Evolutionary conservation across 1,139 yeast genomes (phyloP).

Genomic region (Fermentozyma sake): DNA sequence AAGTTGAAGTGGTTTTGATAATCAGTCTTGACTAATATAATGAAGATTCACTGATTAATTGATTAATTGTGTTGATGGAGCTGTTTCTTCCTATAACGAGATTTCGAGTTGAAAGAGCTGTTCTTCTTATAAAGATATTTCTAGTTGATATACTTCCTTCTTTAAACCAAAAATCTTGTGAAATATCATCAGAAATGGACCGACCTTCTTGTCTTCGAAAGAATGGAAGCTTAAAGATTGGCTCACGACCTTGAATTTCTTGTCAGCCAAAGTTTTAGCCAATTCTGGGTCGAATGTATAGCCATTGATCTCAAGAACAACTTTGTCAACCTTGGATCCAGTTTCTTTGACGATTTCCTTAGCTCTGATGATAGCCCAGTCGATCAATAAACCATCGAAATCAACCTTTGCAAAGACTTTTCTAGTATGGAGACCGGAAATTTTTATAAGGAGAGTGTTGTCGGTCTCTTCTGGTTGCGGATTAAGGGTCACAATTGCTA

Average conservation of each 20-base stretch:
- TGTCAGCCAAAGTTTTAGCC: slow-evolving; percentile 25
- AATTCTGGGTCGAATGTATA: slow-evolving; percentile 48
- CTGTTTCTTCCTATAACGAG: too few relatives aligned
- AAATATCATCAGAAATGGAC: slow-evolving; percentile 13
- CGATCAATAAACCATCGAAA: slow-evolving; percentile 55
- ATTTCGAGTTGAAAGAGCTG: too few relatives aligned
- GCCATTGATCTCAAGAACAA: slow-evolving; percentile 37
- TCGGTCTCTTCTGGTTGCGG: too few relatives aligned
- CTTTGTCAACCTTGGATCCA: slow-evolving; percentile 23
- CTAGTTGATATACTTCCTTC: slow-evolving; percentile 47
- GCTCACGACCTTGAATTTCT: slow-evolving; percentile 22
- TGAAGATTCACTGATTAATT: too few relatives aligned
- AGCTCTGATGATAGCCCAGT: slow-evolving; percentile 54
- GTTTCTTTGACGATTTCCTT: slow-evolving; percentile 34
- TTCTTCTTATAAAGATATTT: too few relatives aligned
- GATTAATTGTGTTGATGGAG: too few relatives aligned
- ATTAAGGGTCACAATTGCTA: slow-evolving; percentile 53
- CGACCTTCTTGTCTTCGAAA: slow-evolving; percentile 27
- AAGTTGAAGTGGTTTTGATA: too few relatives aligned
- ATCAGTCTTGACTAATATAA: too few relatives aligned
- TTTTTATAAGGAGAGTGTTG: too few relatives aligned
- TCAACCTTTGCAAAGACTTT: slow-evolving; percentile 63
- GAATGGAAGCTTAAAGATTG: slow-evolving; percentile 26
- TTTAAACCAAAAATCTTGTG: slow-evolving; percentile 38
- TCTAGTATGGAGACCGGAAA: slow-evolving; percentile 59